Evolutionary conservation across 2,329 filamentous ascomycete genomes (phyloP), one percentile per base, ranked within the genome.

Genomic region (Boeremia exigua): DNA sequence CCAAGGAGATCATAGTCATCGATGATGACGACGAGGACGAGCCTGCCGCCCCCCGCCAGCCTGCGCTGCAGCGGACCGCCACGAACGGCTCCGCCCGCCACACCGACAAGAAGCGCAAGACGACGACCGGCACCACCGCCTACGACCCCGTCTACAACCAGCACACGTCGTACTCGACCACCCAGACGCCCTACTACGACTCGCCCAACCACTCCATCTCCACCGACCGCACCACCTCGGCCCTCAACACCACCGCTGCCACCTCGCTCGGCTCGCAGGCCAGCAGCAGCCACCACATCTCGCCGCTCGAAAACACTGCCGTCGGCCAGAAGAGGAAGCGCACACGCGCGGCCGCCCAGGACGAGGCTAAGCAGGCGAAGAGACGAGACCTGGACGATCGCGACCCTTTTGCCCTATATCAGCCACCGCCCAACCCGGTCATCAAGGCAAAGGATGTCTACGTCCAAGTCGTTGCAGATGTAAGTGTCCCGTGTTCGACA

Each of bases 291-390:
- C 72, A 80, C 32, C 88, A 90, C 69, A 88, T 90, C 46, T 85
- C 74, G 32, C 75, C 75, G 29, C 64, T 87, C 63, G 87, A 88
- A 60, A 84, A 88, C 46, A 80, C 80, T 29, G 81, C 84, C 48
- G 81, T 86, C n/a, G 91, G 92, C 30, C 90, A 95, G 75, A 98
- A 98, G 80, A 86, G 93, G 69, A 97, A 96, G 79, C 86, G 95
- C 58, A 92, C 90, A 39, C 86, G 91, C 58, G 90, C 93, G 64
- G 90, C 93, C 62, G 83, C 88, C 52, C 89, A 91, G 68, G 91
- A 92, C 71, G 91, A 96, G 74, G 88, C 90, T 50, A 94, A 92
- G 74, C 69, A 75, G 55, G 73, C 74, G 27, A 77, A 78, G 66
- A 83, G 88, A 63, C 85, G 89, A 67, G 90, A 95, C 68, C 79